Base-by-base conservation (phyloP, 257 asterid genomes). In the Penstemon davidsonii region DNA sequence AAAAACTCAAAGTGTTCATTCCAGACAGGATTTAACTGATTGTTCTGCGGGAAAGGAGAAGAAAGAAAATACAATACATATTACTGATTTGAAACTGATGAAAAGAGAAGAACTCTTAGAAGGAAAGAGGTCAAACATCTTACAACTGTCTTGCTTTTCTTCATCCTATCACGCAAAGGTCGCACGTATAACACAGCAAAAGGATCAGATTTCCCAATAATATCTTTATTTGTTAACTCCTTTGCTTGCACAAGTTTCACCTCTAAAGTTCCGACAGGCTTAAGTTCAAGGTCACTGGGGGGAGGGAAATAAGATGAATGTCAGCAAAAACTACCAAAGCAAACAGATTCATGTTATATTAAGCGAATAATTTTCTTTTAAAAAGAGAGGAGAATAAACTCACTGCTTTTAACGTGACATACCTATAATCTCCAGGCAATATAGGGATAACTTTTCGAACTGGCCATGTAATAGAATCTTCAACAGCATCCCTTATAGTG, bases 161-260 rank as follows among this genome's bases (percentile, higher is more conserved):
- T 94, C 82, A 79, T 94, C 73, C 84, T 87, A 74, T 85, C 88
- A 9, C 92, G 96, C 80, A 94, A 56, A 45, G 99, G 99, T 7
- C 99, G 96, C 13, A 94, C 90, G 65, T 82, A 94, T 64, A 91
- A 55, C 68, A 81, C 87, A 55, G 99, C 96, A 81, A 60, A 94
- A 59, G 99, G 99, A 79, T 94, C 99, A 67, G 99, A 94, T 77
- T 94, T 94, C 76, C 99, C 99, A 60, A 94, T 89, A 40, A 94
- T 73, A 84, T 94, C 99, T 81, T 91, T 94, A 74, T 94, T 94
- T 67, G 98, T 87, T 42, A 94, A 81, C 51, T 84, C 96, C 81
- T 85, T 94, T 18, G 99, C 99, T 80, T 94, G 96, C 71, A 94
- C 92, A 55, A 94, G 98, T 78, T 91, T 94, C 82, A 94, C 99